Conservation (phyloP, 495 filamentous ascomycete species). For the Pseudoneurospora amorphoporcata region DNA sequence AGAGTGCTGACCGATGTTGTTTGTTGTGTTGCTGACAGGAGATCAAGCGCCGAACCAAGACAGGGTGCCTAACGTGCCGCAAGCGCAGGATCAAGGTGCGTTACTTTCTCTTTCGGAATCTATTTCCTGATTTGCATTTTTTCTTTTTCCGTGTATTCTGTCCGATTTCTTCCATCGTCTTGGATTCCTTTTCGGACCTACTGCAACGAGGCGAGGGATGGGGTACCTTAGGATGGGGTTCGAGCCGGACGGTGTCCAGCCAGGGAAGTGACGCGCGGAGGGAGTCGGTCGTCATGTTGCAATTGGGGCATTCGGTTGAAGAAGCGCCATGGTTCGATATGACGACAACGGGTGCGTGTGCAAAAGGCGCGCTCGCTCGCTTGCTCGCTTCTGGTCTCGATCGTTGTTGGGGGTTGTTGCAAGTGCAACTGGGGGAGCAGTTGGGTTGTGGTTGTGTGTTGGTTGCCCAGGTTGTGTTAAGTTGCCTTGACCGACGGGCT, state of each 20-base stretch:
- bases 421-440: background rate
- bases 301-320: background rate
- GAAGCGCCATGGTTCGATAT: background rate
- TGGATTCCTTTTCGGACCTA: background rate
- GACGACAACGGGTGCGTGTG: background rate
- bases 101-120: slow-evolving; percentile 8
- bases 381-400: background rate
- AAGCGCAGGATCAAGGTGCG: slow-evolving; percentile 97
- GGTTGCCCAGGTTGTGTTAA: background rate
- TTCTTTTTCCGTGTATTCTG: background rate
- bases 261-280: background rate
- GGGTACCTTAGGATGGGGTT: background rate
- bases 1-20: slow-evolving; percentile 13
- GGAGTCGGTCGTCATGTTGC: background rate
- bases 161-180: background rate
- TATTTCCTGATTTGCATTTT: background rate
- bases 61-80: slow-evolving; percentile 91
- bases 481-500: background rate
- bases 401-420: background rate
- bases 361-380: background rate
- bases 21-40: slow-evolving; percentile 42
- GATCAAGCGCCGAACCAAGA: slow-evolving; percentile 97
- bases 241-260: background rate
- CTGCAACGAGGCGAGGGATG: background rate
- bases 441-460: background rate